Evolutionary conservation across 2,329 filamentous ascomycete species (phyloP).

Genomic region (Arthrobotrys conoides): DNA sequence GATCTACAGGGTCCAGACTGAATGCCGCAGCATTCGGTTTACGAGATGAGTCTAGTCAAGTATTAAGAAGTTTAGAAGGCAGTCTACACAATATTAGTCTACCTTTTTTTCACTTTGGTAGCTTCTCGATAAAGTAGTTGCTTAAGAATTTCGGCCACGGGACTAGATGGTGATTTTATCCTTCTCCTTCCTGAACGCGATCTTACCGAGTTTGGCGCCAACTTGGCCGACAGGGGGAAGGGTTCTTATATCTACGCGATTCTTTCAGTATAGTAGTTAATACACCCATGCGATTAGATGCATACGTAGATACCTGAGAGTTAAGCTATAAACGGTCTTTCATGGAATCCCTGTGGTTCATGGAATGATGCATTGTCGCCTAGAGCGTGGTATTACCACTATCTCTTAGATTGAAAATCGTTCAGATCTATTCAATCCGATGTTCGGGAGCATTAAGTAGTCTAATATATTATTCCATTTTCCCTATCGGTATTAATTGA

Average conservation of each 20-base stretch:
- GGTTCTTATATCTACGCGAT: conserved; percentile 5
- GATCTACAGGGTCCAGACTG: conserved; percentile 22
- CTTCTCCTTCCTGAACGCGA: conserved; percentile 15
- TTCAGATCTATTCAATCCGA: neutral
- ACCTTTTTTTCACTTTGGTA: neutral
- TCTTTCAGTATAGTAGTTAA: neutral
- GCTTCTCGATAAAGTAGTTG: conserved; percentile 28
- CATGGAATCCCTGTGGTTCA: no score
- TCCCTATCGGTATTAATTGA: neutral
- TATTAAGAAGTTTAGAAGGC: conserved; percentile 4
- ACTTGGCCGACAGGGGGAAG: conserved; percentile 7
- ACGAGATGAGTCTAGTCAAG: no score
- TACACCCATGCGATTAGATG: neutral
- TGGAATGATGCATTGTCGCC: neutral
- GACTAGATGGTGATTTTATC: neutral
- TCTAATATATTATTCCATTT: neutral
- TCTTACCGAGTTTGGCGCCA: conserved; percentile 10
- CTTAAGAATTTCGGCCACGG: conserved; percentile 8
- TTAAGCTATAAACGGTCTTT: neutral
- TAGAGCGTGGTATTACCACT: conserved; percentile 17
- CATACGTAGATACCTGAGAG: neutral
- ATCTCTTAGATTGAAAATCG: neutral
- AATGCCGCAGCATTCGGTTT: no score
- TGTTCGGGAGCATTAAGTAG: neutral
- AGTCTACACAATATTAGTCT: neutral